Percentiles rank a stretch among this genome's conserved stretches.
These are phyloP conservation scores for Cryptococcus sp. DNA, from an alignment of 1,284 basidiomycete genomes.

Conservation along the genomic window DNA sequence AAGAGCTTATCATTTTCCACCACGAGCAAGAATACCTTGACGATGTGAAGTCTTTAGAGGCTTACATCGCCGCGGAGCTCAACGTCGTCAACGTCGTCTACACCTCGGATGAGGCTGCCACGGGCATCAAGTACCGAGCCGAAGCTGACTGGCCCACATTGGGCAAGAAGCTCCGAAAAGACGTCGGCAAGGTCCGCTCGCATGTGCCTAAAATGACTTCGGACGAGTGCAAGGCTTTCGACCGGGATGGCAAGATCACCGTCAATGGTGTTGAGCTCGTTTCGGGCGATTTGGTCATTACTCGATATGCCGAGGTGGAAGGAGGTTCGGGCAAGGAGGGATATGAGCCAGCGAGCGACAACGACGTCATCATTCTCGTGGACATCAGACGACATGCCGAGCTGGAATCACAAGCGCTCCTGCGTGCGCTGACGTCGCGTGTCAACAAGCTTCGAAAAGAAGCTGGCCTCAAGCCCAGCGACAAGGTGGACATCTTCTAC, in stretches of 20 bases:
- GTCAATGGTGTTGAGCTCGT: constrained; percentile 90
- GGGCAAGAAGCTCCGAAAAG: constrained; percentile 91
- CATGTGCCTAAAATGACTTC: constrained; percentile 79
- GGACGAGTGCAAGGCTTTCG: constrained; percentile 80
- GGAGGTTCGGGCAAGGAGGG: constrained; percentile 43
- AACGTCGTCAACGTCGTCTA: constrained; percentile 90
- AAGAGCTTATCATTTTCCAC: constrained; percentile 94
- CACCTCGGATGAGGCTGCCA: constrained; percentile 80
- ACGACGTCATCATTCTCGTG: constrained; percentile 89
- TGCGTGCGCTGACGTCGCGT: constrained; percentile 88
- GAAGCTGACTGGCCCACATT: constrained; percentile 95
- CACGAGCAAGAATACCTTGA: constrained; percentile 79
- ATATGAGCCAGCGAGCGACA: constrained; percentile 74
- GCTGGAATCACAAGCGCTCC: constrained; percentile 82
- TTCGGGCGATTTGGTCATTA: constrained; percentile 85
- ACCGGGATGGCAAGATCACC: constrained; percentile 71
- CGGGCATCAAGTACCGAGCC: constrained; percentile 88
- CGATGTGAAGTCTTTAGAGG: constrained; percentile 80
- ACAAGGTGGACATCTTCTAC: constrained; percentile 91
- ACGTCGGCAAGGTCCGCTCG: constrained; percentile 86
- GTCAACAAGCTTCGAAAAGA: constrained; percentile 96
- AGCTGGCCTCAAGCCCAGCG: constrained; percentile 89
- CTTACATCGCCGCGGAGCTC: constrained; percentile 92
- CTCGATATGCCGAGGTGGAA: constrained; percentile 80
- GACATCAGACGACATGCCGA: constrained; percentile 86